Base-by-base conservation (phyloP, 768 basidiomycete genomes). In the Phaeotremella fagi region DNA sequence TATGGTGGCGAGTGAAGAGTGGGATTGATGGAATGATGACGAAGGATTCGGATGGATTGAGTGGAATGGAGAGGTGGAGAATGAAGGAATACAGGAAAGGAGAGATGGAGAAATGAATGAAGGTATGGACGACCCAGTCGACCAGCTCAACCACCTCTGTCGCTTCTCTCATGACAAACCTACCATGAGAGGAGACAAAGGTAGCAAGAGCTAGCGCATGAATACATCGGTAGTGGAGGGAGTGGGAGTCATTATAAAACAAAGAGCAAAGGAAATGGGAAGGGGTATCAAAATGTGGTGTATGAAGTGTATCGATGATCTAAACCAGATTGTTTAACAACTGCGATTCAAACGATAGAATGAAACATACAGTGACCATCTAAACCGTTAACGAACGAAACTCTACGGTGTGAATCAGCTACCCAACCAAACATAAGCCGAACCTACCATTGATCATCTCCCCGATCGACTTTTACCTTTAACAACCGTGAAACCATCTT, bases 401-500 rank as follows among this genome's bases (percentile, higher is more conserved):
- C n/a, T n/a, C n/a, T n/a, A n/a, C n/a, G n/a, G n/a, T n/a, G n/a
- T n/a, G n/a, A n/a, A n/a, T n/a, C n/a, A n/a, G n/a, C n/a, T n/a
- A n/a, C n/a, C n/a, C n/a, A n/a, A n/a, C n/a, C n/a, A n/a, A n/a
- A n/a, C n/a, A n/a, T n/a, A n/a, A n/a, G n/a, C n/a, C n/a, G n/a
- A n/a, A n/a, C n/a, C n/a, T n/a, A n/a, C n/a, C n/a, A n/a, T n/a
- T n/a, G n/a, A 35, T 41, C 38, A 41, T 20, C 38, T 11, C 20
- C 38, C 38, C 12, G 38, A 41, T 25, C 64, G 64, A 6, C 74
- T 72, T 63, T 76, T 77, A 45, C 70, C 66, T 60, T 76, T 72
- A 2, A 98, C 88, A 46, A 85, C 68, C 2, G 86, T 89, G 70
- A 98, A 98, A 0, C 92, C 92, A 54, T 98, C 91, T 56, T 91